Base-by-base conservation (phyloP, 176 grass and related monocot species). In the Echinochloa phyllopogon region DNA sequence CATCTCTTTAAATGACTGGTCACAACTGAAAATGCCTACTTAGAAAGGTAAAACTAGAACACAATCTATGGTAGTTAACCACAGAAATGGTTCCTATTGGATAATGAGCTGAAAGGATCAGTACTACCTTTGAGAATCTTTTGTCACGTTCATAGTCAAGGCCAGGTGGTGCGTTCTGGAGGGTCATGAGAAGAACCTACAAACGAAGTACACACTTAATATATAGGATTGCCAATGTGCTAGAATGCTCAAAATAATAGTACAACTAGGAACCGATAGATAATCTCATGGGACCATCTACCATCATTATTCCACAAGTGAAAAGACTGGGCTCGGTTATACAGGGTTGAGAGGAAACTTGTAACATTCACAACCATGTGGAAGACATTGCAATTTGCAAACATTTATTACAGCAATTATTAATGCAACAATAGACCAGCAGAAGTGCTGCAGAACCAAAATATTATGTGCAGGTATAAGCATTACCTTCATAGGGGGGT, bases 1-100 rank as follows among this genome's bases (percentile, higher is more conserved):
- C 97, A 99, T 99, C 87, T 99, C 97, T 82, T 99, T 99, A 96
- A 99, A 99, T 83, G 94, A 94, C 97, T 99, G 97, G 56, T 63
- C 83, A 91, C 84, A 92, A 86, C 86, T 86, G 84, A 94, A 92
- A 89, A 91, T 89, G 75, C 40, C 72, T 94, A 81, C 82, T 96
- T 81, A 94, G 90, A 89, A 78, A 75, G 60, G 59, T 86, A 81
- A 62, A 75, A 68, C 78, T 62, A 80, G 25, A 88, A 82, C 33
- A 69, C 51, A 85, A 56, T 59, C 42, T 77, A 76, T 10, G 3
- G 20, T 48, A 56, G 47, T 42, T 85, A 41, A 53, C 17, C 66
- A 88, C 42, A 60, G 44, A 77, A 72, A 82, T 24, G 16, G 44
- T 66, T 74, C 48, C 72, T 65, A 77, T 61, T 14, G 29, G 78